Conservation (phyloP, 306 rosid genomes). For the Ammopiptanthus mongolicus region DNA sequence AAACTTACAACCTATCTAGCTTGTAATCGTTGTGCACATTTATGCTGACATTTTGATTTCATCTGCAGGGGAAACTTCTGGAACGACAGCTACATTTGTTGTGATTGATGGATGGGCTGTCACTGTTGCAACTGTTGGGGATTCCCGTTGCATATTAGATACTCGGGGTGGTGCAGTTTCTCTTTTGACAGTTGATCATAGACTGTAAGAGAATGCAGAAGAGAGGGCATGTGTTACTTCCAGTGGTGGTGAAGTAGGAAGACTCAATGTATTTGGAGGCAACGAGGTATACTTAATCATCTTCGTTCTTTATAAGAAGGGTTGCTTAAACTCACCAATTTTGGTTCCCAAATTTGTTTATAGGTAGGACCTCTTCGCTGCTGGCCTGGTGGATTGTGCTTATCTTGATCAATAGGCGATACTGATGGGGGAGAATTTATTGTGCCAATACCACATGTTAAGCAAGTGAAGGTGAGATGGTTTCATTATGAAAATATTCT, state of each 20-base stretch:
- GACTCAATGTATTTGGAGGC: constrained; percentile 91
- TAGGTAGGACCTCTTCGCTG: constrained; percentile 99
- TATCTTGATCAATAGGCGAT: constrained; percentile 96
- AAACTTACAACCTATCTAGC: too few species aligned
- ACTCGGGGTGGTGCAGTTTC: constrained; percentile 91
- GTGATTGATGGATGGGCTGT: constrained; percentile 92
- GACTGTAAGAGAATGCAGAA: constrained; percentile 91
- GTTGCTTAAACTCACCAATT: constrained; percentile 4
- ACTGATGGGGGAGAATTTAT: constrained; percentile 97
- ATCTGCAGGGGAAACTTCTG: constrained; percentile 90
- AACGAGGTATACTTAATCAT: constrained; percentile 57
- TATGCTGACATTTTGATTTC: constrained; percentile 11
- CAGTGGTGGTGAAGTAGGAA: constrained; percentile 99
- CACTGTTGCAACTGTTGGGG: constrained; percentile 97
- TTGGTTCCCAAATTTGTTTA: constrained; percentile 9
- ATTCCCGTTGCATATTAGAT: constrained; percentile 95
- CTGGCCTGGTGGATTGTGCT: constrained; percentile 99
- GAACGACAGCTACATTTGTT: constrained; percentile 97
- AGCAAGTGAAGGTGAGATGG: constrained; percentile 86
- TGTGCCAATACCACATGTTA: constrained; percentile 96
- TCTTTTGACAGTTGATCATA: constrained; percentile 91
- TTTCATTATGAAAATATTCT: background rate
- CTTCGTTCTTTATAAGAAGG: constrained; percentile 12
- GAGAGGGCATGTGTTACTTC: constrained; percentile 98
- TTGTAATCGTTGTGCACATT: background rate